Evolutionary conservation across 2,329 filamentous ascomycete genomes (phyloP), one percentile per base, ranked within the genome.

Genomic region (Microcera coccophila): DNA sequence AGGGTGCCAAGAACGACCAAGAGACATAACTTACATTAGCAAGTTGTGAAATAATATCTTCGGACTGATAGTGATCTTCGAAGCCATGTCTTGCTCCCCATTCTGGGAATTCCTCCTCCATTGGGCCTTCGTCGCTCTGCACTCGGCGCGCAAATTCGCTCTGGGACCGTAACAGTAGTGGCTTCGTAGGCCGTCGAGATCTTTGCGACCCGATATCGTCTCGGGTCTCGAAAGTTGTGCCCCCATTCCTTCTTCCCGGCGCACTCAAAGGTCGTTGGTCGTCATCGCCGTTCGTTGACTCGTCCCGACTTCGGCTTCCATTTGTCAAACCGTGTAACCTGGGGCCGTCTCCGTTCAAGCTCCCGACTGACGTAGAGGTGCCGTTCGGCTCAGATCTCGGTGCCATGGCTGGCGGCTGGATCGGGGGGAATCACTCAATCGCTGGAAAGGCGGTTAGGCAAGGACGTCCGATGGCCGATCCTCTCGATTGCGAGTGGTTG

Each of bases 31-130:
- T 70, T 70, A 90, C 85, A 62, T 85, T 90, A 39, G 86, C 88
- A 50, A 95, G 74, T 53, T 90, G 79, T 44, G 86, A 85, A 56
- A 94, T 85, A 58, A 94, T 90, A 61, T 95, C 89, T 54, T 90
- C 87, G 4, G 87, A 94, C 61, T 89, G 86, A 63, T 95, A 90
- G 65, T 95, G 89, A 55, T 90, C 86, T 61, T 95, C 89, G 72
- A 93, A 96, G 36, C 90, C 90, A 69, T 96, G 90, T 37, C 90
- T 80, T 64, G 76, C 76, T 7, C 78, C 77, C 73, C 75, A 78
- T 52, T 75, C 72, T 33, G 68, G 66, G 22, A 73, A 63, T 32
- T 75, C 72, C 3, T 75, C 72, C 12, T 74, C 71, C 20, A 61
- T 55, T 38, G 64, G 60, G 32, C 72, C 70, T 32, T 63, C 48